Evolutionary conservation across 140 eudicot genomes (phyloP).

Genomic region (Flaveria floridana): DNA sequence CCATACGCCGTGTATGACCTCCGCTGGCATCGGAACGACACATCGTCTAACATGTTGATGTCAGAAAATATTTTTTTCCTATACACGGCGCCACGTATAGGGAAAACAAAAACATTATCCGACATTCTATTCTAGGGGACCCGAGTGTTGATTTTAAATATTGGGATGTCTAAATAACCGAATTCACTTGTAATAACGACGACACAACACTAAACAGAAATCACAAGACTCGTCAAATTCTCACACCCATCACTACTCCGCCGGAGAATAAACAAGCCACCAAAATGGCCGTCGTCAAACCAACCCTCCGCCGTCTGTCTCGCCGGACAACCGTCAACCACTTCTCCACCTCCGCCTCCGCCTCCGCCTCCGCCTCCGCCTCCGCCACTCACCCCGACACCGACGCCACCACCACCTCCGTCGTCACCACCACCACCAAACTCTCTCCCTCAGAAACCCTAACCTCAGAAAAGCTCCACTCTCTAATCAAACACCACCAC

Average conservation of each 20-base stretch:
- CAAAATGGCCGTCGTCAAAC: conserved; percentile 48
- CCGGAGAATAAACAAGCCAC: conserved; percentile 9
- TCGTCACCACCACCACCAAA: conserved; percentile 4
- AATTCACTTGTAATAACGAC: too few relatives aligned
- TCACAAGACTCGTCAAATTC: too few relatives aligned
- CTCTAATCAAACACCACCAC: conserved; percentile 64
- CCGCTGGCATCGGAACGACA: too few relatives aligned
- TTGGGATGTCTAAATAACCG: too few relatives aligned
- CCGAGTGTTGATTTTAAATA: too few relatives aligned
- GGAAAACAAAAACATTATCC: too few relatives aligned
- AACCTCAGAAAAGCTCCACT: conserved; percentile 52
- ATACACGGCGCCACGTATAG: too few relatives aligned
- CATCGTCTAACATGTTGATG: too few relatives aligned
- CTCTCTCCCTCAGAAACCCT: conserved; percentile 50
- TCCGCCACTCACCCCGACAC: conserved; percentile 10
- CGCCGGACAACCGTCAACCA: conserved; percentile 18
- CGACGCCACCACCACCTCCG: background rate
- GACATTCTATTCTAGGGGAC: too few relatives aligned
- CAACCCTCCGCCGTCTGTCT: conserved; percentile 30
- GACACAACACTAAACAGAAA: too few relatives aligned
- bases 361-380: conserved; percentile 19
- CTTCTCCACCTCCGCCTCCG: conserved; percentile 28
- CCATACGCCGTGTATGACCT: too few relatives aligned
- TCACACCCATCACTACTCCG: background rate
- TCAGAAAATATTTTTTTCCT: too few relatives aligned